phyloP scores from a whole-genome alignment of 305 asterid genomes.

The Salvia sclarea region DNA sequence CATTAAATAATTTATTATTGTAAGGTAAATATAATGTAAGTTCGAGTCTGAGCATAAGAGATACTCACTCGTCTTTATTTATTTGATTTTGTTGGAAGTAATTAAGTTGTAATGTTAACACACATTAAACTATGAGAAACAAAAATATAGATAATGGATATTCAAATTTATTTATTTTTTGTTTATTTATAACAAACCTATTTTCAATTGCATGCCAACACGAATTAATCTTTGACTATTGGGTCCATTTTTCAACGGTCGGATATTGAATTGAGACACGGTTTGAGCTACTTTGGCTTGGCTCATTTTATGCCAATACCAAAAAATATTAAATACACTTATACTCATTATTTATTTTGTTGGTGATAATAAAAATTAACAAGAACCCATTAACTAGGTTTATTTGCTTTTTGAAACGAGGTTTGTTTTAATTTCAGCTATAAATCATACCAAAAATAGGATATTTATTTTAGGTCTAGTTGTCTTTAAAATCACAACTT shows the following conservation, averaged over 20 bases:
- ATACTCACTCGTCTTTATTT: not conserved
- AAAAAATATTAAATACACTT: not conserved
- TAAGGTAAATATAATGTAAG: not conserved
- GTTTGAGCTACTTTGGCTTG: not conserved
- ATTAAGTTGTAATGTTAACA: too few species aligned
- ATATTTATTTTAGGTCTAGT: too few species aligned
- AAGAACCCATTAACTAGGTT: not conserved
- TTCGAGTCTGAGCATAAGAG: not conserved
- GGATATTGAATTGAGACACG: slow-evolving; percentile 1
- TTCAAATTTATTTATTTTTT: not conserved
- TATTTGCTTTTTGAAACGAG: not conserved
- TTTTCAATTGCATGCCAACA: not conserved
- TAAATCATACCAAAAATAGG: not conserved
- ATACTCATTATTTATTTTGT: not conserved
- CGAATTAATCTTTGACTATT: slow-evolving; percentile 3
- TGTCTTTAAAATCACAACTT: too few species aligned
- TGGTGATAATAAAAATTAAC: not conserved
- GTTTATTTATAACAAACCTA: not conserved
- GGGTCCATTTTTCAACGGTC: slow-evolving; percentile 32
- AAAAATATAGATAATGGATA: too few species aligned
- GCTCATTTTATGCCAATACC: slow-evolving; percentile 3
- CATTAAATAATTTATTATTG: too few species aligned
- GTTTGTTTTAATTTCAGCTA: not conserved
- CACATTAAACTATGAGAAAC: not conserved
- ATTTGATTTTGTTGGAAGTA: not conserved